phyloP scores from a whole-genome alignment of 2,329 filamentous ascomycete species.

The Talaromyces rugulosus region DNA sequence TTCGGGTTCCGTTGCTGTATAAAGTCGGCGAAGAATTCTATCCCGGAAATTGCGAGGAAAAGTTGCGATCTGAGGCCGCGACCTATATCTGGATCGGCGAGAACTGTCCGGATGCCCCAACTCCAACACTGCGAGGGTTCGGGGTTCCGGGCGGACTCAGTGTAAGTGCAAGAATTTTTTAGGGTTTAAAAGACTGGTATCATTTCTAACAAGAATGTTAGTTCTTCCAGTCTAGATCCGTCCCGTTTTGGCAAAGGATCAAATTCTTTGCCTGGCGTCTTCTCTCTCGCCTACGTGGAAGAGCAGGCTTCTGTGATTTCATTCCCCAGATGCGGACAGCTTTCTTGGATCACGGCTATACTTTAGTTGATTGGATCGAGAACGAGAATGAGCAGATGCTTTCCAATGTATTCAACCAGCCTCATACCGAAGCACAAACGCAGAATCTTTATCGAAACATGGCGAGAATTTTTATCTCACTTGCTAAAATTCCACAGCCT shows the following conservation, averaged over 20 bases:
- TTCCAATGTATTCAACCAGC: background rate
- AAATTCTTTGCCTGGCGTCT: background rate
- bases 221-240: background rate
- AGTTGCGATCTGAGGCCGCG: slow-evolving; percentile 23
- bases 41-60: slow-evolving; percentile 26
- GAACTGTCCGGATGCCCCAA: slow-evolving; percentile 23
- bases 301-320: background rate
- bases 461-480: background rate
- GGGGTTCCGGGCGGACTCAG: slow-evolving; percentile 22
- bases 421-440: background rate
- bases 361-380: background rate
- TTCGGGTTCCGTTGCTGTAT: slow-evolving; percentile 23
- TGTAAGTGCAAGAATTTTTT: slow-evolving; percentile 15
- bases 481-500: background rate
- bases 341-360: background rate
- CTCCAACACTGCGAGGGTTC: slow-evolving; percentile 23
- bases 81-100: slow-evolving; percentile 26
- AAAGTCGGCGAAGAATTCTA: slow-evolving; percentile 18
- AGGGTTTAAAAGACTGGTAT: too few relatives aligned
- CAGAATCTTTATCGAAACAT: slow-evolving; percentile 1
- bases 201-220: background rate
- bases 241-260: background rate
- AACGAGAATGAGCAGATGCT: background rate
- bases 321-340: background rate
- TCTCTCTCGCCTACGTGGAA: background rate